Base-by-base conservation (phyloP, 106 monocot genomes). In the Ottelia alismoides region DNA sequence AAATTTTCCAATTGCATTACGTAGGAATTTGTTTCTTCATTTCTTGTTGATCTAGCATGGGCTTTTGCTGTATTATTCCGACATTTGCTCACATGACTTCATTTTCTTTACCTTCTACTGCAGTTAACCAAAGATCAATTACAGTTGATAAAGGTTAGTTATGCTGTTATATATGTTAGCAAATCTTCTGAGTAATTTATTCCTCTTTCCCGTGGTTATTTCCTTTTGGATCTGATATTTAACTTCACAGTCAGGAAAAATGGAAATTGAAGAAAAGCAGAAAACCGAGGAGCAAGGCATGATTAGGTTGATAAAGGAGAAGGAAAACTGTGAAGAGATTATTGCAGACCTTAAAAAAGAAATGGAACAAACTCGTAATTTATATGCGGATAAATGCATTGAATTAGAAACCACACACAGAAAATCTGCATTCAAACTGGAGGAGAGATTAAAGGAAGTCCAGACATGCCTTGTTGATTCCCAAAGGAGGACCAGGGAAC, bases 271-370 rank as follows among this genome's bases (percentile, higher is more conserved):
- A 66, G 87, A 87, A 60, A 81, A 49, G 60, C 75, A 74, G 50
- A 81, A 76, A 51, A 26, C 68, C 11, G 70, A 56, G 20, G 85
- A 85, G 43, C 71, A 82, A 66, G 84, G 84, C 40, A 19, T 85
- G 11, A 25, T 49, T 28, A 78, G 53, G 53, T 52, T 88, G 40
- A 57, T 69, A 20, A 84, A 72, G 57, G 94, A 88, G 20, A 96
- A 82, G 51, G 84, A 96, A 53, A 70, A 71, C 59, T 65, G 69
- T 31, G 88, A 85, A 0, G 46, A 22, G 23, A 71, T 58, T 22
- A 82, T 88, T 61, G 51, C 76, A 69, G 65, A 76, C 45, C 72
- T 88, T 30, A 81, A 79, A 56, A 70, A 81, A 56, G 78, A 78
- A 46, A 50, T 88, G 23, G 71, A 81, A 48, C 55, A 51, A 10